These are phyloP conservation scores for Pseudogymnoascus sp. DNA, from an alignment of 2,329 filamentous ascomycete genomes.

Conservation along the genomic window DNA sequence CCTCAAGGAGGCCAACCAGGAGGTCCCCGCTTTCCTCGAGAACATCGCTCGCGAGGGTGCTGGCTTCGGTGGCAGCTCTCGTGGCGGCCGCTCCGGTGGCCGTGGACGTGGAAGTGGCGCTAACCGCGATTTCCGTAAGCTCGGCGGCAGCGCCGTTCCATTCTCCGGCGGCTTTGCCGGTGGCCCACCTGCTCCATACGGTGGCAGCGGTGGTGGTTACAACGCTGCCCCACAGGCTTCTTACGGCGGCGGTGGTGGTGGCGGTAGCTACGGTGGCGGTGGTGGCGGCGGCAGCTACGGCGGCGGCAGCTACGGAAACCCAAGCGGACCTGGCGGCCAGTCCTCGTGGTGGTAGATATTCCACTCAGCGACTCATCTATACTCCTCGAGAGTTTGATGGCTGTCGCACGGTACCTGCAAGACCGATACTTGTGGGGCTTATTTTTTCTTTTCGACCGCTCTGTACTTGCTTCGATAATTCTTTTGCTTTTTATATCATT, in stretches of 20 bases:
- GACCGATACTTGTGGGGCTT: slow-evolving; percentile 5
- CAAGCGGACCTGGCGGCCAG: slow-evolving; percentile 41
- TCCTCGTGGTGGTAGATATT: slow-evolving; percentile 48
- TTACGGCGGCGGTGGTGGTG: slow-evolving; percentile 33
- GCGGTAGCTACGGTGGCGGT: slow-evolving; percentile 33
- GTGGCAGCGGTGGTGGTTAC: slow-evolving; percentile 39
- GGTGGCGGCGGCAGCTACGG: slow-evolving; percentile 31
- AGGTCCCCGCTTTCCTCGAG: slow-evolving; percentile 89
- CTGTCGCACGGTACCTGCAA: not conserved
- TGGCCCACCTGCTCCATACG: slow-evolving; percentile 24
- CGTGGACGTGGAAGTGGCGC: slow-evolving; percentile 62
- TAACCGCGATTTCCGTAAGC: slow-evolving; percentile 87
- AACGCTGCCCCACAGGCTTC: slow-evolving; percentile 33
- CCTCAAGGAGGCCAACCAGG: slow-evolving; percentile 97
- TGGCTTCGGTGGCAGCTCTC: slow-evolving; percentile 63
- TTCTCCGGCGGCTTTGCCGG: slow-evolving; percentile 31
- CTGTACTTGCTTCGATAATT: slow-evolving; percentile 14
- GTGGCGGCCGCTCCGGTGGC: slow-evolving; percentile 59
- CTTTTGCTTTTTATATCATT: slow-evolving; percentile 13
- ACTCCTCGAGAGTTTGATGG: slow-evolving; percentile 9
- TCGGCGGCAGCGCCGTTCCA: slow-evolving; percentile 41
- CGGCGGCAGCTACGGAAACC: slow-evolving; percentile 46
- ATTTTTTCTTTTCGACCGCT: not conserved
- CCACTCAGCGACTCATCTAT: slow-evolving; percentile 16
- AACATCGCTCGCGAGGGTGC: slow-evolving; percentile 93